These are phyloP conservation scores for Annona cherimola DNA, from an alignment of 164 flowering plant species.

Conservation along the genomic window DNA sequence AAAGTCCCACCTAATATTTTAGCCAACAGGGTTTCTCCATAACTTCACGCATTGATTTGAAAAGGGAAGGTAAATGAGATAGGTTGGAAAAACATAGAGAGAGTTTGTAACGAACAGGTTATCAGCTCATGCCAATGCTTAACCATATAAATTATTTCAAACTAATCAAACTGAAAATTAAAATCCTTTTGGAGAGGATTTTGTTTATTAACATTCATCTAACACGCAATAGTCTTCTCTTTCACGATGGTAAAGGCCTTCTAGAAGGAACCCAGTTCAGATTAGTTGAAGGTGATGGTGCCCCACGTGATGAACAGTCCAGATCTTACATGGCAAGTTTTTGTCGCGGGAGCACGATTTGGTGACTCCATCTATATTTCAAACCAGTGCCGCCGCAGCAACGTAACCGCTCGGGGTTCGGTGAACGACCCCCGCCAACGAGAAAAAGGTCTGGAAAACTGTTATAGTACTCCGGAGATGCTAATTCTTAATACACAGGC, in stretches of 20 bases:
- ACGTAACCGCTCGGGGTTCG: not conserved
- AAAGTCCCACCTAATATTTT: not conserved
- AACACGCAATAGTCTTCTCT: not conserved
- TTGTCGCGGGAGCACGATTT: not conserved
- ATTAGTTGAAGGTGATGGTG: not conserved
- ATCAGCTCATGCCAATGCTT: not conserved
- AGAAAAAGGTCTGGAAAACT: not conserved
- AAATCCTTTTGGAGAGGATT: no score
- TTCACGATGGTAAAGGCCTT: no score
- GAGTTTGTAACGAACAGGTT: not conserved
- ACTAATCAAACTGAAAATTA: not conserved
- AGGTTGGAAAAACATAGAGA: not conserved
- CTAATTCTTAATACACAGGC: not conserved
- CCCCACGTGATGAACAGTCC: not conserved
- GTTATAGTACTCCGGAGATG: not conserved
- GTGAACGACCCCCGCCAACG: not conserved
- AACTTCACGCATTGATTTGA: conserved; percentile 2
- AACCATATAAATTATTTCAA: no score
- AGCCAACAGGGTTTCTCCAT: not conserved
- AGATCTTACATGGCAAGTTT: not conserved
- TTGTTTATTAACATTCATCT: not conserved
- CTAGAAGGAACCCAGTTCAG: no score
- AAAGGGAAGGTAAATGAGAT: not conserved
- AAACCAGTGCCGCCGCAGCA: not conserved
- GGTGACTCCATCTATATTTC: not conserved